Conservation (phyloP, 345 rosid genomes). For the Linum tenue region DNA sequence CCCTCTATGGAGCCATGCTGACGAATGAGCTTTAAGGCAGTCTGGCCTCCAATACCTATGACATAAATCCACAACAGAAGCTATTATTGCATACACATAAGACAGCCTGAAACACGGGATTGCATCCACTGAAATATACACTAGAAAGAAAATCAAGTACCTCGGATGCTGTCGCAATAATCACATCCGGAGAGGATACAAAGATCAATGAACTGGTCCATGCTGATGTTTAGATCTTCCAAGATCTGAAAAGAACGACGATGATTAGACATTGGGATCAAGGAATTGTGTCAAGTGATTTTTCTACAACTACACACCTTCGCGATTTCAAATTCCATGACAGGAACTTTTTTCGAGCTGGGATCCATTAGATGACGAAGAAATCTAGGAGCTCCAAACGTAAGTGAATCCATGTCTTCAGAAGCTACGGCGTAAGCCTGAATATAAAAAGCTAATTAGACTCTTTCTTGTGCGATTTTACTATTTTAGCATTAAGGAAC, state of each 20-base stretch:
- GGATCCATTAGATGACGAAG: conserved; percentile 98
- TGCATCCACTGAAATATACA: conserved; percentile 2
- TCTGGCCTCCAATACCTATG: conserved; percentile 80
- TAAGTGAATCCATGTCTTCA: conserved; percentile 98
- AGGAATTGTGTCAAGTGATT: not conserved
- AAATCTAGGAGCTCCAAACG: conserved; percentile 90
- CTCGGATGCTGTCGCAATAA: conserved; percentile 90
- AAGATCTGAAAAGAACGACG: conserved; percentile 42
- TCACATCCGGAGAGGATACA: conserved; percentile 98
- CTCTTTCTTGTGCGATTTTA: not conserved
- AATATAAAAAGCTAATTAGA: conserved; percentile 3
- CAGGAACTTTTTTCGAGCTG: conserved; percentile 80
- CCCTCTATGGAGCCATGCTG: conserved; percentile 83
- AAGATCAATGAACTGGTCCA: conserved; percentile 95
- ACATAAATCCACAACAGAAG: conserved; percentile 9
- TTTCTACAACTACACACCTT: conserved; percentile 44
- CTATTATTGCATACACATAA: not conserved
- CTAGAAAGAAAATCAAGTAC: conserved; percentile 24
- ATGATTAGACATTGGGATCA: conserved; percentile 12
- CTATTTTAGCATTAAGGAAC: not conserved
- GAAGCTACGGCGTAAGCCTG: conserved; percentile 98
- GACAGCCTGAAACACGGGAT: not conserved
- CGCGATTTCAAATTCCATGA: conserved; percentile 79
- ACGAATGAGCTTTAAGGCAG: conserved; percentile 89
- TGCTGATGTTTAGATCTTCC: conserved; percentile 71